Conservation (phyloP, 768 basidiomycete species). For the Russula abietina region DNA sequence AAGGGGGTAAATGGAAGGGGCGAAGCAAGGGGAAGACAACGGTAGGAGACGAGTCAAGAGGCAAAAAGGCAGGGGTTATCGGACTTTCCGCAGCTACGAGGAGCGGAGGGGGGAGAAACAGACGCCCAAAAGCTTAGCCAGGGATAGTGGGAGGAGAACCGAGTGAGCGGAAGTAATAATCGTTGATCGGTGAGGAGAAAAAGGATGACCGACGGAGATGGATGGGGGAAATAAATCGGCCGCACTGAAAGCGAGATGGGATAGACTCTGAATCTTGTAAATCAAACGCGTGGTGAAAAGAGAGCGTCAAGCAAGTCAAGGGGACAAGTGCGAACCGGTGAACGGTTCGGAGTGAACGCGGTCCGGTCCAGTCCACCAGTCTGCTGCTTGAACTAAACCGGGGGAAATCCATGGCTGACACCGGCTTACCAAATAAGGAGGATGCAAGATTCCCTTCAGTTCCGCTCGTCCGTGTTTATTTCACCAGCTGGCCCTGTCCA, state of each 20-base stretch:
- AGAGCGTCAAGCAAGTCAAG: neutral
- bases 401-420: conserved; percentile 16
- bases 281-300: neutral
- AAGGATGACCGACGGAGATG: conserved; percentile 8
- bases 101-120: neutral
- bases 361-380: neutral
- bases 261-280: conserved; percentile 1
- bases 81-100: neutral
- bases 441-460: conserved; percentile 16
- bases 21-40: neutral
- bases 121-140: neutral
- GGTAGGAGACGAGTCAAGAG: neutral
- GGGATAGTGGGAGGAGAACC: neutral
- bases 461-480: conserved; percentile 21
- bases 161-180: conserved; percentile 19
- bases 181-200: conserved; percentile 7
- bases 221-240: conserved; percentile 16
- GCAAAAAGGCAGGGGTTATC: neutral
- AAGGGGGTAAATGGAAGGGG: too few relatives aligned
- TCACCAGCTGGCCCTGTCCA: conserved; percentile 17
- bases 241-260: conserved; percentile 21
- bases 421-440: conserved; percentile 16
- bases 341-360: neutral
- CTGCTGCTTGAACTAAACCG: neutral
- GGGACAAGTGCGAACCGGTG: neutral